Conservation (phyloP, 495 filamentous ascomycete genomes). For the Talaromyces stipitatus region DNA sequence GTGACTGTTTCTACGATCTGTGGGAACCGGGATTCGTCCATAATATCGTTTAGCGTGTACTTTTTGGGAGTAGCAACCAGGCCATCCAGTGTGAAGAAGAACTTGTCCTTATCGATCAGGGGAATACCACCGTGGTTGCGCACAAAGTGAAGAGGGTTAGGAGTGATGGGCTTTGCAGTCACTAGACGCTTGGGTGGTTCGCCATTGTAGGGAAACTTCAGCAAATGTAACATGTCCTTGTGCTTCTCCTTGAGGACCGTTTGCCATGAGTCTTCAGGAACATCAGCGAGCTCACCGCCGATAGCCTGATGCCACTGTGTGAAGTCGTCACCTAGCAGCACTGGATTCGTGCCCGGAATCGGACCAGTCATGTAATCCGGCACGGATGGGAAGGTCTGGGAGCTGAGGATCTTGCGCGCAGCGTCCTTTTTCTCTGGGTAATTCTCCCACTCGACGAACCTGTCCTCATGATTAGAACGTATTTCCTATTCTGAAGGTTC, state of each 20-base stretch:
- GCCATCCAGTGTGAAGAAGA: conserved; percentile 44
- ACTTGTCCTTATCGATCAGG: conserved; percentile 47
- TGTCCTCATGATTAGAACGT: conserved; percentile 2
- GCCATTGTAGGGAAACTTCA: conserved; percentile 67
- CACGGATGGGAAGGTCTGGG: conserved; percentile 46
- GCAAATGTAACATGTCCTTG: conserved; percentile 57
- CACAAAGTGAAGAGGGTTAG: conserved; percentile 54
- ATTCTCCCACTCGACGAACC: conserved; percentile 62
- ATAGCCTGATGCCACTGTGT: conserved; percentile 58
- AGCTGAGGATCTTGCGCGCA: conserved; percentile 47
- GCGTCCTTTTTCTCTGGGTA: conserved; percentile 57
- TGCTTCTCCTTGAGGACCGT: conserved; percentile 54
- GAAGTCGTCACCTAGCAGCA: conserved; percentile 56
- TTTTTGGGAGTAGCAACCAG: conserved; percentile 47
- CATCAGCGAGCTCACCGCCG: conserved; percentile 36
- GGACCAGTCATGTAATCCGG: conserved; percentile 55
- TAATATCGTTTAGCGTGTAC: conserved; percentile 47
- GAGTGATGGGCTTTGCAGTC: conserved; percentile 46
- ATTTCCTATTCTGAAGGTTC: background rate
- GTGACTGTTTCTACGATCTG: conserved; percentile 46
- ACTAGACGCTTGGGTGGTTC: conserved; percentile 49
- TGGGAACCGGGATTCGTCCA: conserved; percentile 49
- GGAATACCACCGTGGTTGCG: conserved; percentile 64
- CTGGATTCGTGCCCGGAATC: conserved; percentile 54
- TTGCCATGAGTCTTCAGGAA: conserved; percentile 50